A percentile compares a stretch with the other conserved stretches of the same genome.
These are phyloP conservation scores for Yamadazyma spencermartinsiae DNA, from an alignment of 1,139 yeast species.

Conservation along the genomic window DNA sequence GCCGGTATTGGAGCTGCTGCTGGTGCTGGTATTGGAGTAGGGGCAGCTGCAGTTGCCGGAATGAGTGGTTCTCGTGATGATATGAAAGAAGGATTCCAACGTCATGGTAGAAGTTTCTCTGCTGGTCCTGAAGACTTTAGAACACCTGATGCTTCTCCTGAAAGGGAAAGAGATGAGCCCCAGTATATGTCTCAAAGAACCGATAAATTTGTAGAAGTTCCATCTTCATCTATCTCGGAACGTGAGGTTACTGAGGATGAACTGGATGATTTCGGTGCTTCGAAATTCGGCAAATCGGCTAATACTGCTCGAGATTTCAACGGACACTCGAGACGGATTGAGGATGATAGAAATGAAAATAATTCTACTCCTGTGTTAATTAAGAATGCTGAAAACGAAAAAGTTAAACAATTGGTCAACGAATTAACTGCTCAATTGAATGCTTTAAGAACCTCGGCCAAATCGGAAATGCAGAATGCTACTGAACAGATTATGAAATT, in stretches of 20 bases:
- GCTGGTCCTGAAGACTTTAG: constrained; percentile 46
- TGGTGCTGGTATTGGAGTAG: constrained; percentile 5
- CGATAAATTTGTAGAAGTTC: constrained; percentile 32
- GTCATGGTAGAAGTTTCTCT: constrained; percentile 41
- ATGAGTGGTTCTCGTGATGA: constrained; percentile 15
- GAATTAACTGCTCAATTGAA: constrained; percentile 50
- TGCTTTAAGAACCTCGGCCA: constrained; percentile 46
- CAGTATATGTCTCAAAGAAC: constrained; percentile 1
- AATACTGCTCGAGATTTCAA: constrained; percentile 1
- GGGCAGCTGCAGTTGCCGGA: constrained; percentile 5
- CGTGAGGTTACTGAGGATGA: constrained; percentile 21
- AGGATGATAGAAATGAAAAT: constrained; percentile 13
- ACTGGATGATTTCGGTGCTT: constrained; percentile 6
- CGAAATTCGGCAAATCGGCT: constrained; percentile 5
- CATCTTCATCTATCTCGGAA: constrained; percentile 26
- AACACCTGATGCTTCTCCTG: constrained; percentile 43
- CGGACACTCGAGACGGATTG: constrained; percentile 9
- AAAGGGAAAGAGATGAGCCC: constrained; percentile 17
- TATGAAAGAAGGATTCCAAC: constrained; percentile 23
- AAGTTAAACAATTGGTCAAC: constrained; percentile 36
- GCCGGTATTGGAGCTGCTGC: constrained; percentile 7
- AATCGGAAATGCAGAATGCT: constrained; percentile 53
- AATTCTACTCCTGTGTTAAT: constrained; percentile 16
- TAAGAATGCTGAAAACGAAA: constrained; percentile 21
- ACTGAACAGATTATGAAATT: constrained; percentile 49